Conservation (phyloP, 352 stramenopile species). For the Phytophthora vignae region DNA sequence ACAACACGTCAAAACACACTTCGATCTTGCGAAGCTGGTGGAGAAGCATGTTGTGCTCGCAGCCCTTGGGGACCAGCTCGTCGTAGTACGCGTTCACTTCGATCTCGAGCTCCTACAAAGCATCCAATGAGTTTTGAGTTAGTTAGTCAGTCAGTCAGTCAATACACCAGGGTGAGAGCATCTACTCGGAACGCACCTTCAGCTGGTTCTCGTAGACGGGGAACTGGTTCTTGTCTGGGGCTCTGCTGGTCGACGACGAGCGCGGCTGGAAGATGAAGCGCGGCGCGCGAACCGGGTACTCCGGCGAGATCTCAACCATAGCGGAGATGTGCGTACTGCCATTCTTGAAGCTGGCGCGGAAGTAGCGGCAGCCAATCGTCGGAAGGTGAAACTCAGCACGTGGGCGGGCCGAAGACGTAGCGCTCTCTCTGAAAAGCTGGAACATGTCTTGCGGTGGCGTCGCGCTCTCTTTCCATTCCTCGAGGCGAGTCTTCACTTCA, state of each 20-base stretch:
- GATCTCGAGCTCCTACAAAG: constrained; percentile 70
- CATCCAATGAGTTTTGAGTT: too few relatives aligned
- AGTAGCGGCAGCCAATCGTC: constrained; percentile 60
- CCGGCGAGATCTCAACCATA: constrained; percentile 67
- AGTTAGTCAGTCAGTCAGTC: constrained; percentile 12
- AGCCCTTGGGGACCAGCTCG: constrained; percentile 58
- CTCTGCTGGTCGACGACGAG: constrained; percentile 30
- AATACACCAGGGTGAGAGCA: not conserved
- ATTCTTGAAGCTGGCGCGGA: constrained; percentile 56
- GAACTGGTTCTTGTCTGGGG: constrained; percentile 44
- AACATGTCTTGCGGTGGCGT: constrained; percentile 48
- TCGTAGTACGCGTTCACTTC: constrained; percentile 81
- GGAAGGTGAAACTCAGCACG: constrained; percentile 35
- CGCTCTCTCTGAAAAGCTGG: constrained; percentile 49
- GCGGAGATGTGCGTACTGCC: constrained; percentile 49
- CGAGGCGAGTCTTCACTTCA: constrained; percentile 57
- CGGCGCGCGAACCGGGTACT: constrained; percentile 71
- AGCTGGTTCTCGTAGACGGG: constrained; percentile 63
- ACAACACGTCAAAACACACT: constrained; percentile 70
- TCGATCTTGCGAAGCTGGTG: constrained; percentile 81
- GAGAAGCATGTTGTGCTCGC: constrained; percentile 61
- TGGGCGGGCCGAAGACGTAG: constrained; percentile 16
- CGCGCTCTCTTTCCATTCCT: constrained; percentile 59
- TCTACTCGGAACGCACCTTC: constrained; percentile 54
- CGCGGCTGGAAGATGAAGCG: constrained; percentile 70